Conservation (phyloP, 2,329 filamentous ascomycete genomes). For the Penicillium corylophilum region DNA sequence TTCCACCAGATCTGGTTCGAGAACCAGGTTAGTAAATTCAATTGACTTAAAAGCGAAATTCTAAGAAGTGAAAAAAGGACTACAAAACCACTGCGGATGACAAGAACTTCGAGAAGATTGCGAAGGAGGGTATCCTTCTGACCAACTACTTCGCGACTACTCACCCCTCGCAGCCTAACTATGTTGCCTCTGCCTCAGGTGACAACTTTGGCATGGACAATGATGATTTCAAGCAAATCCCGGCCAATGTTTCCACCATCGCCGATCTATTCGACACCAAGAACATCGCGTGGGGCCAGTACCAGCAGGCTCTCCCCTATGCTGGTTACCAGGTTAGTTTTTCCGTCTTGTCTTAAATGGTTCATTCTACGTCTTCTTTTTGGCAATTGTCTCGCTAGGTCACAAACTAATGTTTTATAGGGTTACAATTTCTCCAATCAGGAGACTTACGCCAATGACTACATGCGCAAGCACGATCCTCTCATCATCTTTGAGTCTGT, state of each 20-base stretch:
- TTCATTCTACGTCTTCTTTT: no score
- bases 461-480: constrained; percentile 79
- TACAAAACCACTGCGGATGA: constrained; percentile 65
- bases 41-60: constrained; percentile 32
- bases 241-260: constrained; percentile 64
- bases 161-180: constrained; percentile 76
- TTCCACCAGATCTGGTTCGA: constrained; percentile 74
- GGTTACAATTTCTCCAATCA: constrained; percentile 65
- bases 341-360: no score
- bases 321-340: constrained; percentile 48
- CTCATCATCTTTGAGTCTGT: constrained; percentile 66
- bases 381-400: no score
- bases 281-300: constrained; percentile 67
- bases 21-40: constrained; percentile 60
- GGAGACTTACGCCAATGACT: constrained; percentile 68
- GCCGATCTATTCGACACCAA: constrained; percentile 66
- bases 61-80: constrained; percentile 37
- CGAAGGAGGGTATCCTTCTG: constrained; percentile 58
- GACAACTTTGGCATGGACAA: constrained; percentile 72
- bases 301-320: constrained; percentile 77
- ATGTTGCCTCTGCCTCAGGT: constrained; percentile 65
- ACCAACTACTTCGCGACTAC: constrained; percentile 62
- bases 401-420: constrained; percentile 4
- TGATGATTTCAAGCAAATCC: constrained; percentile 61
- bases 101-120: constrained; percentile 35